These are phyloP conservation scores for Sphagnum contortum DNA, from an alignment of 225 moss, liverwort and hornwort species.

Conservation along the genomic window DNA sequence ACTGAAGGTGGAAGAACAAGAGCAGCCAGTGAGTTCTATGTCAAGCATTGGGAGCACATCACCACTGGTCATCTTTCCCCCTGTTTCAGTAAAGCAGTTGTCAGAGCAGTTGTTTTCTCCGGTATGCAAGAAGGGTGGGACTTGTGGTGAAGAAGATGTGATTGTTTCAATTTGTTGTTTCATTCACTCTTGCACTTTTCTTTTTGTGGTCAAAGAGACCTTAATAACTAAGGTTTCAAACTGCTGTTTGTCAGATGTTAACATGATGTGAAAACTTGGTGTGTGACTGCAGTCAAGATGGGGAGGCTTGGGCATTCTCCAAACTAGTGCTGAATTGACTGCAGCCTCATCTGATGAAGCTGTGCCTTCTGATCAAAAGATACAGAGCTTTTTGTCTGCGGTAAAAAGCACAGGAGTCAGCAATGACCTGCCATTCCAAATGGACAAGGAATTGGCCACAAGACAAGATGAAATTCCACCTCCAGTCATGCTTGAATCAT, in stretches of 20 bases:
- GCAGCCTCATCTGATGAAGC: constrained; percentile 32
- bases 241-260: too few species aligned
- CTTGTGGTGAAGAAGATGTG: too few species aligned
- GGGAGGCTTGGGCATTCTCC: constrained; percentile 54
- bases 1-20: constrained; percentile 29
- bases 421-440: too few species aligned
- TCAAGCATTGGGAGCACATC: constrained; percentile 16
- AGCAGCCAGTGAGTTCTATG: constrained; percentile 22
- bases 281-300: constrained; percentile 30
- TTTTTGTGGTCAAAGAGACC: too few species aligned
- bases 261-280: too few species aligned
- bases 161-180: too few species aligned
- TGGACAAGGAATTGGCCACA: constrained; percentile 22
- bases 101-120: constrained; percentile 28
- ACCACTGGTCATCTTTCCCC: constrained; percentile 9
- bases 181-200: too few species aligned
- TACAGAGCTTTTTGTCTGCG: too few species aligned
- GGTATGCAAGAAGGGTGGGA: constrained; percentile 5
- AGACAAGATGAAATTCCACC: constrained; percentile 21
- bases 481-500: constrained; percentile 27
- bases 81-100: constrained; percentile 21
- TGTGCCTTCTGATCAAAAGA: constrained; percentile 17
- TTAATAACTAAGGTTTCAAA: too few species aligned
- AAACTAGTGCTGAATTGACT: constrained; percentile 45
- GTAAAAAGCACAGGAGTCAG: too few species aligned